Evolutionary conservation across 805 yeast species (phyloP).

Genomic region (Pichia californica): DNA sequence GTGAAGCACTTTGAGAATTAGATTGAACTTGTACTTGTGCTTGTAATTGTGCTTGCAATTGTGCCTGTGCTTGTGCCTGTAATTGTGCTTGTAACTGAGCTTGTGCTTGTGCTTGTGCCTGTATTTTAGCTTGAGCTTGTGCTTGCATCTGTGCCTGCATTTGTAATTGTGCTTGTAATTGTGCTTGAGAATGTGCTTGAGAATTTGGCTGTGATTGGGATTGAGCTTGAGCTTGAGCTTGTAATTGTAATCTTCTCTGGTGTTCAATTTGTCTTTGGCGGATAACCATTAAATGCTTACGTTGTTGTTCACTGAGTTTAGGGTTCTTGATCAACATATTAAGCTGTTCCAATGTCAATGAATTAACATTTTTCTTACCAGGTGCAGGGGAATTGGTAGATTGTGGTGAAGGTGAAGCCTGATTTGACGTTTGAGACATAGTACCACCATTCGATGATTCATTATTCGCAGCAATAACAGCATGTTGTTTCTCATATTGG

Average conservation of each 20-base stretch:
- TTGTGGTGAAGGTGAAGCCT: background rate
- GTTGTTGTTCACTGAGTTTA: slow-evolving; percentile 38
- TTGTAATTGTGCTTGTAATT: slow-evolving; percentile 15
- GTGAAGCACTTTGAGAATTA: slow-evolving; percentile 1
- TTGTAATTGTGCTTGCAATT: slow-evolving; percentile 14
- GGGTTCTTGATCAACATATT: slow-evolving; percentile 28
- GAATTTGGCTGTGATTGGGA: slow-evolving; percentile 10
- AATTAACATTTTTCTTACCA: slow-evolving; percentile 7
- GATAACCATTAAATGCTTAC: slow-evolving; percentile 30
- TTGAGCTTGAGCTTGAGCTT: slow-evolving; percentile 10
- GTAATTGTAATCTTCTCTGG: slow-evolving; percentile 21
- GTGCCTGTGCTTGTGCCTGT: slow-evolving; percentile 26
- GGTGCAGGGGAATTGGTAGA: background rate
- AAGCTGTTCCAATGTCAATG: slow-evolving; percentile 23
- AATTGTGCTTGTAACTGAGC: slow-evolving; percentile 15
- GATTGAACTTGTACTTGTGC: slow-evolving; percentile 14
- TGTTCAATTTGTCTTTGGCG: slow-evolving; percentile 26
- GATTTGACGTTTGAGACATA: slow-evolving; percentile 9
- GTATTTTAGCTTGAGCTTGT: slow-evolving; percentile 6
- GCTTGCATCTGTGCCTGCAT: slow-evolving; percentile 14
- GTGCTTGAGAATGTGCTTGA: slow-evolving; percentile 6
- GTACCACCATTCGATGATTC: background rate
- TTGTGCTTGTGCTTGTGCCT: slow-evolving; percentile 18
- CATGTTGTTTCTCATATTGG: slow-evolving; percentile 20
- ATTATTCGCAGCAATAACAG: background rate